These are phyloP conservation scores for Porodaedalea pini DNA, from an alignment of 1,284 basidiomycete species.

Conservation along the genomic window DNA sequence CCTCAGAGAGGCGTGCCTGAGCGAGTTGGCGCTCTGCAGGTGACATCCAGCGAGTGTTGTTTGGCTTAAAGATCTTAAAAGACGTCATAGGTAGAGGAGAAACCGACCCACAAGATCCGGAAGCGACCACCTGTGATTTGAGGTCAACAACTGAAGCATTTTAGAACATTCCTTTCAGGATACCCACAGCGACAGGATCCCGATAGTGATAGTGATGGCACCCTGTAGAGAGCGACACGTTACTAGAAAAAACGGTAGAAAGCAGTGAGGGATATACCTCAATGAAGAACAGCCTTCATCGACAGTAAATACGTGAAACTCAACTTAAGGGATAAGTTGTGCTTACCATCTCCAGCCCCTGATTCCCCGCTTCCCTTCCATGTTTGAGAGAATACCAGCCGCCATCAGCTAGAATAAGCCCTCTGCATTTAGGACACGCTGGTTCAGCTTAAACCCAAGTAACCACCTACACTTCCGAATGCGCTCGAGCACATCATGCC, in stretches of 20 bases:
- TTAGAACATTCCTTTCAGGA: no score
- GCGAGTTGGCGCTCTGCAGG: conserved; percentile 40
- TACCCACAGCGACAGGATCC: conserved; percentile 21
- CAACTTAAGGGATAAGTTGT: no score
- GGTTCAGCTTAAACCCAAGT: no score
- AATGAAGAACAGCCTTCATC: conserved; percentile 28
- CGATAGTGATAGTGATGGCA: conserved; percentile 21
- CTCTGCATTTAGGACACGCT: conserved; percentile 20
- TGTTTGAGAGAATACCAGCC: conserved; percentile 41
- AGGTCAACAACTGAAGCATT: no score
- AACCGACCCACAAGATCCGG: conserved; percentile 26
- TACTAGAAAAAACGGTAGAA: not conserved
- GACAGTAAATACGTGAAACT: not conserved
- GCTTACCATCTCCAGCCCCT: conserved; percentile 40
- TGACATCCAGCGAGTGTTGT: conserved; percentile 43
- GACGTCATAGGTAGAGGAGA: no score
- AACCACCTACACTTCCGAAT: conserved; percentile 33
- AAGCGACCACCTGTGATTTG: conserved; percentile 24
- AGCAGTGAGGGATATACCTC: conserved; percentile 20
- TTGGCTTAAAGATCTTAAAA: conserved; percentile 19
- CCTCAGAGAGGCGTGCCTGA: conserved; percentile 42
- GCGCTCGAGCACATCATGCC: conserved; percentile 42
- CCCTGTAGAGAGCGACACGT: conserved; percentile 12
- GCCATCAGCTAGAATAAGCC: conserved; percentile 34
- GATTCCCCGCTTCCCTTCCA: conserved; percentile 42